These are phyloP conservation scores for Glycine soja DNA, from an alignment of 306 rosid genomes.

Conservation along the genomic window DNA sequence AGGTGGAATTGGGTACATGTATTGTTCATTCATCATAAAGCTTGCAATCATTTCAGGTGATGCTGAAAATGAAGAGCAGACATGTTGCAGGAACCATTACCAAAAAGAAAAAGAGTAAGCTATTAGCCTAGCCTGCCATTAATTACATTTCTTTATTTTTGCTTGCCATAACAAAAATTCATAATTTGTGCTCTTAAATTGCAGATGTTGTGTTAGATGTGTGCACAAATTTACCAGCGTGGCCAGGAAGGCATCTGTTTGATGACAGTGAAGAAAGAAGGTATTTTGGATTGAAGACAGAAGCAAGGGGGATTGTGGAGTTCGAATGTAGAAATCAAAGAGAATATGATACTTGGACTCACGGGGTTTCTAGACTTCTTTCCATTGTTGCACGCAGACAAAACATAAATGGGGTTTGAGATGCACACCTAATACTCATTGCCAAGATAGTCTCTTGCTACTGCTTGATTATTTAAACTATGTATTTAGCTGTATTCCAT, in stretches of 20 bases:
- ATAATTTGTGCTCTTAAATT: neutral
- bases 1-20: no score
- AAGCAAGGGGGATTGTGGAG: slow-evolving; percentile 86
- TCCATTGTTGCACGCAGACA: slow-evolving; percentile 73
- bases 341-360: slow-evolving; percentile 89
- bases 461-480: slow-evolving; percentile 32
- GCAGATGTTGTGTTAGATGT: slow-evolving; percentile 88
- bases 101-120: slow-evolving; percentile 93
- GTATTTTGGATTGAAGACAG: slow-evolving; percentile 92
- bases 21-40: slow-evolving; percentile 18
- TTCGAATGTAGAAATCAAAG: slow-evolving; percentile 90
- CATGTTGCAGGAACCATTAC: slow-evolving; percentile 94
- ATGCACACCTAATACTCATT: neutral
- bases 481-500: slow-evolving; percentile 23
- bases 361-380: slow-evolving; percentile 83
- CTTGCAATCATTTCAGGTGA: slow-evolving; percentile 63
- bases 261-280: slow-evolving; percentile 79
- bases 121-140: neutral
- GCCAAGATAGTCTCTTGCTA: neutral
- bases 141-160: slow-evolving; percentile 10
- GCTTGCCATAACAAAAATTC: neutral
- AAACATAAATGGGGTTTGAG: slow-evolving; percentile 51
- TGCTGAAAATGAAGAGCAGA: slow-evolving; percentile 95
- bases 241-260: slow-evolving; percentile 91
- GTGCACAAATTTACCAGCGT: slow-evolving; percentile 75